Percentiles rank a stretch among this genome's conserved stretches.
These are phyloP conservation scores for Entrophospora sp. DNA, from an alignment of 192 early-diverging fungal species.

Conservation along the genomic window DNA sequence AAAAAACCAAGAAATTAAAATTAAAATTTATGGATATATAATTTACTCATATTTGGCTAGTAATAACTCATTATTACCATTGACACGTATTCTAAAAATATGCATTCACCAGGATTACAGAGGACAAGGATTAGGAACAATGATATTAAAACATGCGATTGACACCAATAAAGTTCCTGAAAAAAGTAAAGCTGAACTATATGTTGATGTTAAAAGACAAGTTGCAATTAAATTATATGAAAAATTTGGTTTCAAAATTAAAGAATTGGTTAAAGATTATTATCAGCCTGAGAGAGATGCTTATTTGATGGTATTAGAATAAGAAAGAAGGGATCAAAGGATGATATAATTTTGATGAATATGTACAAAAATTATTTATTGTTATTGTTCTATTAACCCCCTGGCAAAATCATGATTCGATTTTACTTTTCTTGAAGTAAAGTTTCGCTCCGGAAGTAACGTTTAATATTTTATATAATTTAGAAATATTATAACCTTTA, in stretches of 20 bases:
- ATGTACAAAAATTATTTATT: neutral
- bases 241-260: conserved; percentile 3
- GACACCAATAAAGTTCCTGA: conserved; percentile 3
- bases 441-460: conserved; percentile 52
- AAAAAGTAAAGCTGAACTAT: conserved; percentile 6
- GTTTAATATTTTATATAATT: conserved; percentile 62
- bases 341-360: neutral
- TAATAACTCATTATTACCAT: neutral
- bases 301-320: neutral
- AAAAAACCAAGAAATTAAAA: neutral
- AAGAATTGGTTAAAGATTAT: neutral
- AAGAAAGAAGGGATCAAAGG: neutral
- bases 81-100: conserved; percentile 14
- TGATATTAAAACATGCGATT: neutral
- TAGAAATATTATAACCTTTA: conserved; percentile 66
- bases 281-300: conserved; percentile 9
- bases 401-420: neutral
- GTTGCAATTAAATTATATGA: conserved; percentile 6
- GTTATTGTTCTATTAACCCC: no score
- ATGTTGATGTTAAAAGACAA: conserved; percentile 1
- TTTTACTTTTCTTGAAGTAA: conserved; percentile 25
- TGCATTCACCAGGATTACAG: neutral
- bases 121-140: conserved; percentile 4
- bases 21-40: conserved; percentile 10
- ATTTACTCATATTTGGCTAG: conserved; percentile 12